A percentile compares a stretch with the other conserved stretches of the same genome.
These are phyloP conservation scores for Suillus spraguei DNA, from an alignment of 768 basidiomycete species.

Conservation along the genomic window DNA sequence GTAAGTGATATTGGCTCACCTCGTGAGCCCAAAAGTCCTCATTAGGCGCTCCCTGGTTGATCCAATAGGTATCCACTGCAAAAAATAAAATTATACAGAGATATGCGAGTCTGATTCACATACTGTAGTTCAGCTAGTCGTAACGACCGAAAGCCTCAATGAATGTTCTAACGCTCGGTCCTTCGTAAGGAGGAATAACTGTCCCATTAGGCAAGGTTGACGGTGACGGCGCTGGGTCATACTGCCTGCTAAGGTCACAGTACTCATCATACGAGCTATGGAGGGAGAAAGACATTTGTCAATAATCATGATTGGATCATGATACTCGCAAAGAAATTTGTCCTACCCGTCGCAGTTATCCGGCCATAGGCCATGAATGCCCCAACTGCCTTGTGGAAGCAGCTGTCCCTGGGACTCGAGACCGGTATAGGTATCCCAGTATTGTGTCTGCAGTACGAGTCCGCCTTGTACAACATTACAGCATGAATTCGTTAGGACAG, in stretches of 20 bases:
- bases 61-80: constrained; percentile 72
- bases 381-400: constrained; percentile 67
- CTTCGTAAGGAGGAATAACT: constrained; percentile 53
- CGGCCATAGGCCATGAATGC: constrained; percentile 75
- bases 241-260: constrained; percentile 64
- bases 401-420: constrained; percentile 60
- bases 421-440: constrained; percentile 70
- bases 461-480: constrained; percentile 70
- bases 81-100: too few relatives aligned
- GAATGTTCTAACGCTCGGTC: constrained; percentile 62
- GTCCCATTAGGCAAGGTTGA: constrained; percentile 52
- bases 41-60: constrained; percentile 64
- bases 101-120: too few relatives aligned
- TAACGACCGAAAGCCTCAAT: constrained; percentile 54
- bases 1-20: constrained; percentile 30
- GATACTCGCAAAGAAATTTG: too few relatives aligned
- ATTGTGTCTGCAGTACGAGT: constrained; percentile 66
- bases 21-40: constrained; percentile 73
- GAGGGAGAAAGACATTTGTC: constrained; percentile 9
- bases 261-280: constrained; percentile 64
- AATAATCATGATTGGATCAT: too few relatives aligned
- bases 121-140: constrained; percentile 59
- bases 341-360: constrained; percentile 77
- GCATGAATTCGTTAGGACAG: constrained; percentile 56
- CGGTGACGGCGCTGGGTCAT: constrained; percentile 58